Evolutionary conservation across 768 basidiomycete species (phyloP), one percentile per base, ranked within the genome.

Genomic region (Auricularia heimuer): DNA sequence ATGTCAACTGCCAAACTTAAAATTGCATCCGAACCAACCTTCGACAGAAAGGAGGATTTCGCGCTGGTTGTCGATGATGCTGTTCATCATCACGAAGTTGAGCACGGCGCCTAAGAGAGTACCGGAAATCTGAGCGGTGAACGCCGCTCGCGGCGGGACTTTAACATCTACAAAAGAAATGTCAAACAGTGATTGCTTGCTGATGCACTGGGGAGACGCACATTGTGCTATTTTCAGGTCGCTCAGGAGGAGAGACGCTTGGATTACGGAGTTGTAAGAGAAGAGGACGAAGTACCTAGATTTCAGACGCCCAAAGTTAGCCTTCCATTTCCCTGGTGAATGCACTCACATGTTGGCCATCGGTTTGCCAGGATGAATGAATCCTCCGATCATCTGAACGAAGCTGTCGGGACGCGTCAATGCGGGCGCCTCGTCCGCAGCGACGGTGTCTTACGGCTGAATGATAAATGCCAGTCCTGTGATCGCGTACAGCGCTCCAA

Each of bases 81-180:
- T 78, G 67, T 83, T 85, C 85, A 85, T 85, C 62, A 87, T 69
- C 54, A 85, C 80, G 73, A 75, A 77, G 69, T 78, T 78, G 62
- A 78, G 69, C 24, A 36, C 35, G 3, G 71, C 67, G 35, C 82
- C 85, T 39, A 87, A 74, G 54, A 88, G 72, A 4, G 84, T 82
- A 1, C 87, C 85, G 58, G 80, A 63, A 37, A 77, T 78, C 69
- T 87, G 85, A 6, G 83, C 83, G 21, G 80, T 77, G 72, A 88
- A 87, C 2, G 86, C 83, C 39, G 81, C 81, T 8, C 85, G 83
- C 56, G 86, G 86, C 44, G 86, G 84, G 51, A 88, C 78, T 74
- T 87, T 87, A 29, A 80, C 79, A 69, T 80, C 77, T 70, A 80
- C 35, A 42, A 42, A 34, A 21, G 2, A 45, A 3, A 14, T 61